These are phyloP conservation scores for Diutina neorugosa DNA, from an alignment of 1,139 yeast genomes.

Conservation along the genomic window DNA sequence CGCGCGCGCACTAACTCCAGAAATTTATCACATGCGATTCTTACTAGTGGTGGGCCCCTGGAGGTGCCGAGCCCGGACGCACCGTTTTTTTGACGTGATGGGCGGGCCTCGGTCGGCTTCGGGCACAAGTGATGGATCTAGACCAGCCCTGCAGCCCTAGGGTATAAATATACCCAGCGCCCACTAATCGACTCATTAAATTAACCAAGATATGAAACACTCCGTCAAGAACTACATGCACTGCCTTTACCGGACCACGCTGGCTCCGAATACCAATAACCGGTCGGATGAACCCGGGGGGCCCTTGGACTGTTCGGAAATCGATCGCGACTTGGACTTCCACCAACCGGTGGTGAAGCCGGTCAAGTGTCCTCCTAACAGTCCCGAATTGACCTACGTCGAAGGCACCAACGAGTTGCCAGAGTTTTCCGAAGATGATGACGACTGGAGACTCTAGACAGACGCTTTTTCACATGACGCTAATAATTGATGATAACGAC, in stretches of 20 bases:
- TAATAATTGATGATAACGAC: background rate
- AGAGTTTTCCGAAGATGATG: background rate
- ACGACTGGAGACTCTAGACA: background rate
- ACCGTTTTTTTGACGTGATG: background rate
- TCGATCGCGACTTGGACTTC: background rate
- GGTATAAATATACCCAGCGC: background rate
- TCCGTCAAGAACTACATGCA: background rate
- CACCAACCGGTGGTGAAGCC: background rate
- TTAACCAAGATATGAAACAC: background rate
- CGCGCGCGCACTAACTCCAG: background rate
- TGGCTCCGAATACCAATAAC: background rate
- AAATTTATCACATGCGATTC: background rate
- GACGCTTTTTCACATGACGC: background rate
- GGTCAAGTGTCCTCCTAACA: background rate
- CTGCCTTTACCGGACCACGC: background rate
- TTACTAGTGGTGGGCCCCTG: background rate
- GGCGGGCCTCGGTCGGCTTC: background rate
- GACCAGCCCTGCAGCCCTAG: background rate
- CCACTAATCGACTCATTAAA: background rate
- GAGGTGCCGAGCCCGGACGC: background rate
- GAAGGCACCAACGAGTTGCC: background rate
- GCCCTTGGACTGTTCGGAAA: background rate
- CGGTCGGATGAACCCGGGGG: background rate
- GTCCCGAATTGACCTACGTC: background rate
- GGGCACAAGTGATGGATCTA: background rate